Evolutionary conservation across 306 rosid species (phyloP).

Genomic region (Fragaria nilgerrensis): DNA sequence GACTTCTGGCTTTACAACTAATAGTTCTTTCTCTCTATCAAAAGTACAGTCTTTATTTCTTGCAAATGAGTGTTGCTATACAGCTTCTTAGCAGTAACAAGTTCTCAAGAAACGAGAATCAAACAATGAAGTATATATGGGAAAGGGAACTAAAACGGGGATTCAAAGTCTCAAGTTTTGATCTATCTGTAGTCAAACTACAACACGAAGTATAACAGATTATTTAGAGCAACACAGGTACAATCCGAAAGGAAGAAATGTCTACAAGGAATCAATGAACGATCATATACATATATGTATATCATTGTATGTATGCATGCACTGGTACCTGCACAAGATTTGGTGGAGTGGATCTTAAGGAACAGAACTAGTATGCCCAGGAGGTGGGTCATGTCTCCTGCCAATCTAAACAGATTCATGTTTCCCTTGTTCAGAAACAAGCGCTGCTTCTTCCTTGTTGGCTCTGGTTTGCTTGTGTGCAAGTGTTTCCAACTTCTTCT

Average conservation of each 20-base stretch:
- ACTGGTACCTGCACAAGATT: conserved; percentile 29
- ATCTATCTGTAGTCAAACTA: background rate
- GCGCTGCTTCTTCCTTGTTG: background rate
- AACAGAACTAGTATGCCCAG: conserved; percentile 25
- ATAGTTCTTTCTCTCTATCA: too few species aligned
- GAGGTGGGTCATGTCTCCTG: conserved; percentile 36
- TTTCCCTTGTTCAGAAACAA: background rate
- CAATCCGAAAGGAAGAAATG: background rate
- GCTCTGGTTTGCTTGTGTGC: background rate
- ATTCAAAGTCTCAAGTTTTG: background rate
- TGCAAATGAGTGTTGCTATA: too few species aligned
- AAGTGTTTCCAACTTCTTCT: background rate
- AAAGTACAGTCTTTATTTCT: too few species aligned
- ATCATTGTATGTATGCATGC: background rate
- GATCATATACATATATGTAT: background rate
- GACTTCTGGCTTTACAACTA: background rate
- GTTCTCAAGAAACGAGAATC: background rate
- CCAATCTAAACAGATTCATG: conserved; percentile 29
- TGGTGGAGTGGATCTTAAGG: conserved; percentile 28
- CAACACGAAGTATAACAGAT: background rate
- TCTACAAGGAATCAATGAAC: background rate
- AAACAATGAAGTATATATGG: background rate
- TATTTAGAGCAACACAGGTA: background rate
- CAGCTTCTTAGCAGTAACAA: background rate
- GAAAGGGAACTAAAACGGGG: background rate